Evolutionary conservation across 768 basidiomycete genomes (phyloP).

Genomic region (Pisolithus sp.): DNA sequence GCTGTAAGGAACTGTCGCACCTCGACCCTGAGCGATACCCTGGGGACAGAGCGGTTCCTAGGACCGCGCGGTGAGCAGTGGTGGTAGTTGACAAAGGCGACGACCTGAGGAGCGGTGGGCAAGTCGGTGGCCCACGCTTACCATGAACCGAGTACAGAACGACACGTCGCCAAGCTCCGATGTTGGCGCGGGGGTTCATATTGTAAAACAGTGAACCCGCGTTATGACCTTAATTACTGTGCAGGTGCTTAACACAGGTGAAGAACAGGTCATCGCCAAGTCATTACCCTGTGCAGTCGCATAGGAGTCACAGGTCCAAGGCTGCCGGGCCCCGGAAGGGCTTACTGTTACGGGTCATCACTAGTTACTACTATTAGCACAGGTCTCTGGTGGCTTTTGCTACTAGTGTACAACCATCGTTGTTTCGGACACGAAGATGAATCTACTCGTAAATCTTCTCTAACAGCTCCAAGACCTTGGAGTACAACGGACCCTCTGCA

Average conservation of each 20-base stretch:
- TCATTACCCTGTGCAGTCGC: too few relatives aligned
- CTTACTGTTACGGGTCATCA: too few relatives aligned
- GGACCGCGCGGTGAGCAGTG: background rate
- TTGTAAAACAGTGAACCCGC: background rate
- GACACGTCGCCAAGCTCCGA: background rate
- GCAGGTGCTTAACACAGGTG: too few relatives aligned
- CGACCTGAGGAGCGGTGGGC: background rate
- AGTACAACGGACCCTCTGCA: slow-evolving; percentile 30
- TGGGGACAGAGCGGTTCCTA: slow-evolving; percentile 1
- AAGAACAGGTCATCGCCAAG: too few relatives aligned
- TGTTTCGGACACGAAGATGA: background rate
- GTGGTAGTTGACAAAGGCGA: background rate
- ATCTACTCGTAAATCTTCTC: slow-evolving; percentile 35
- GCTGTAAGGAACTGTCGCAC: too few relatives aligned
- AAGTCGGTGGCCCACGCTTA: background rate
- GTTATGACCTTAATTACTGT: too few relatives aligned
- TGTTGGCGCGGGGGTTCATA: background rate
- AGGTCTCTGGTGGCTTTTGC: too few relatives aligned
- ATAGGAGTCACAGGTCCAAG: too few relatives aligned
- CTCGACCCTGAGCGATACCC: slow-evolving; percentile 11
- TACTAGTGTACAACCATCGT: background rate
- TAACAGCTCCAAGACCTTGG: slow-evolving; percentile 43
- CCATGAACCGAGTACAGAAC: slow-evolving; percentile 6
- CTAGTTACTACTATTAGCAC: too few relatives aligned
- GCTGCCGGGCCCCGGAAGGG: too few relatives aligned